Conservation (phyloP, 345 rosid genomes). For the Citrus reticulata region DNA sequence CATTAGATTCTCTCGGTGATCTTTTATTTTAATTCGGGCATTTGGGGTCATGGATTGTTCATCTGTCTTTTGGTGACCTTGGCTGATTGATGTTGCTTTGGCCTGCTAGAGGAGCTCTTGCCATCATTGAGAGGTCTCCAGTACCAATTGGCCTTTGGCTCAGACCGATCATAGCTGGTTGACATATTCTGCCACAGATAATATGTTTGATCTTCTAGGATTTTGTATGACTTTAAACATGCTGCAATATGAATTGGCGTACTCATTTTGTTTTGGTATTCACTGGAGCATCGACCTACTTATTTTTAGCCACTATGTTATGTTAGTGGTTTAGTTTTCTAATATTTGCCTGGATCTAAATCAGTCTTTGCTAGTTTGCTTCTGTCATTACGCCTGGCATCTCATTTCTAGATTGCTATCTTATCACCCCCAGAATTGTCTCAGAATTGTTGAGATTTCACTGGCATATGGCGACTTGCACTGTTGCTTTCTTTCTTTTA, state of each 20-base stretch:
- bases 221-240: background rate
- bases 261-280: background rate
- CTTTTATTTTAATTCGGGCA: background rate
- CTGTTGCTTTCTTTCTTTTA: background rate
- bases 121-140: background rate
- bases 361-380: background rate
- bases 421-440: background rate
- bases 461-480: background rate
- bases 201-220: constrained; percentile 3
- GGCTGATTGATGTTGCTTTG: constrained; percentile 9
- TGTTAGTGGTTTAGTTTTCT: background rate
- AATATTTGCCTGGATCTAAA: background rate
- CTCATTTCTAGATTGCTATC: background rate
- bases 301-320: background rate
- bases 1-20: background rate
- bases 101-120: constrained; percentile 15
- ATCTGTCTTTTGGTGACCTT: background rate
- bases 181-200: constrained; percentile 3
- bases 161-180: constrained; percentile 15
- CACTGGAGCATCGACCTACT: background rate
- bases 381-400: no score
- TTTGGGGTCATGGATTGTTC: constrained; percentile 10
- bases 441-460: background rate
- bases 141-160: constrained; percentile 16
- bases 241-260: background rate